Base-by-base conservation (phyloP, 1,284 basidiomycete genomes). In the Hemileia vastatrix region DNA sequence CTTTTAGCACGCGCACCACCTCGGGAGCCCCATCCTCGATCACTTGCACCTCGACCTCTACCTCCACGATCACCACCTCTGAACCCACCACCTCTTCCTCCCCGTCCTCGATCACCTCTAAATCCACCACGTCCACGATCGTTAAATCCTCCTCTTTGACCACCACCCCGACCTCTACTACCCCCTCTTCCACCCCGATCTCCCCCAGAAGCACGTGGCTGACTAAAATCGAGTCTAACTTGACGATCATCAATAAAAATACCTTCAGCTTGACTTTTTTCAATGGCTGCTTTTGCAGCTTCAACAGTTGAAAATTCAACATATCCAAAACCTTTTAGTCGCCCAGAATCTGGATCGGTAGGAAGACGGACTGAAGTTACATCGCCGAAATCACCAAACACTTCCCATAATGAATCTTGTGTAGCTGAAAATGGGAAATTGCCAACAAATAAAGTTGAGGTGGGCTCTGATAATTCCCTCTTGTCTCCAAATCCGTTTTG, bases 261-360 rank as follows among this genome's bases (percentile, higher is more conserved):
- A 54, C 90, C 90, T 55, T 83, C 81, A 44, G 74, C 76, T 5
- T 53, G 43, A 18, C 53, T 53, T 49, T 54, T 54, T 69, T 83
- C 84, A 66, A 85, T 83, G 3, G 94, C 95, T 75, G 86, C 86
- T 78, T 86, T 86, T 11, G 95, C 90, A 67, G 83, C 79, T 50
- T 86, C 87, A 55, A 90, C 76, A 68, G 87, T 84, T 67, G 84
- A 84, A 77, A 93, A 96, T 78, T 96, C 91, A 75, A 97, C 88
- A 79, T 98, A 98, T 51, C 86, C 95, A 78, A 94, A 98, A 72
- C 95, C 95, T 79, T 97, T 98, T 63, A 90, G 86, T 67, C 82
- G 83, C 52, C 90, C 92, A 4, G 87, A 83, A 63, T 98, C 95
- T 65, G 88, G 82, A 77, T 98, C 93, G 57, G 92, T 97, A 31